phyloP scores from a whole-genome alignment of 768 basidiomycete species.

The Dioszegia crocea region DNA sequence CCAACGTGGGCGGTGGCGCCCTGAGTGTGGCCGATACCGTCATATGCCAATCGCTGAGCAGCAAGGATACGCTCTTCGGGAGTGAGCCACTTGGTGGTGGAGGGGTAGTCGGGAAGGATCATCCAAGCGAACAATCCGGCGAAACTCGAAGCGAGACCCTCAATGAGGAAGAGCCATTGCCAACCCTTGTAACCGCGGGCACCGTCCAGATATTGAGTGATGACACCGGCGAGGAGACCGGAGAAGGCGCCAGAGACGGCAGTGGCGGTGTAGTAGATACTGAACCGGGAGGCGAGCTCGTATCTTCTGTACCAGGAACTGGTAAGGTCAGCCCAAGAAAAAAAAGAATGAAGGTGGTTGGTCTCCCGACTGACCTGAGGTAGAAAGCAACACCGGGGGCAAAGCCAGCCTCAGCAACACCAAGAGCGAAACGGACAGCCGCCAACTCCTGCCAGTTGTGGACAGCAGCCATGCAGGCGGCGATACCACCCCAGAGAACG shows the following conservation, averaged over 20 bases:
- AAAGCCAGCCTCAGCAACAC: constrained; percentile 24
- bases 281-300: constrained; percentile 46
- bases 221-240: constrained; percentile 49
- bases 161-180: constrained; percentile 36
- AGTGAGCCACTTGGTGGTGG: constrained; percentile 49
- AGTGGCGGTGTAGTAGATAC: constrained; percentile 49
- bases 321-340: not conserved
- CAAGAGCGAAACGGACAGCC: constrained; percentile 25
- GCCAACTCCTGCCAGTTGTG: constrained; percentile 39
- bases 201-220: constrained; percentile 47
- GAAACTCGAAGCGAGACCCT: constrained; percentile 37
- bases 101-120: constrained; percentile 49
- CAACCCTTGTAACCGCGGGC: constrained; percentile 39
- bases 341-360: too few species aligned
- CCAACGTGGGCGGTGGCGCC: constrained; percentile 32
- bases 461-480: constrained; percentile 44
- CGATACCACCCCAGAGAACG: constrained; percentile 47
- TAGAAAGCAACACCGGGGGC: constrained; percentile 33
- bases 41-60: constrained; percentile 43
- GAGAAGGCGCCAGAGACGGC: constrained; percentile 49
- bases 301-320: constrained; percentile 38
- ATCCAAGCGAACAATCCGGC: constrained; percentile 38
- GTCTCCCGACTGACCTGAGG: constrained; percentile 25
- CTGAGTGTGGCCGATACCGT: constrained; percentile 43
- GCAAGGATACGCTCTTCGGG: constrained; percentile 48